Evolutionary conservation across 1,284 basidiomycete genomes (phyloP), one percentile per base, ranked within the genome.

Genomic region (Athelia sp.): DNA sequence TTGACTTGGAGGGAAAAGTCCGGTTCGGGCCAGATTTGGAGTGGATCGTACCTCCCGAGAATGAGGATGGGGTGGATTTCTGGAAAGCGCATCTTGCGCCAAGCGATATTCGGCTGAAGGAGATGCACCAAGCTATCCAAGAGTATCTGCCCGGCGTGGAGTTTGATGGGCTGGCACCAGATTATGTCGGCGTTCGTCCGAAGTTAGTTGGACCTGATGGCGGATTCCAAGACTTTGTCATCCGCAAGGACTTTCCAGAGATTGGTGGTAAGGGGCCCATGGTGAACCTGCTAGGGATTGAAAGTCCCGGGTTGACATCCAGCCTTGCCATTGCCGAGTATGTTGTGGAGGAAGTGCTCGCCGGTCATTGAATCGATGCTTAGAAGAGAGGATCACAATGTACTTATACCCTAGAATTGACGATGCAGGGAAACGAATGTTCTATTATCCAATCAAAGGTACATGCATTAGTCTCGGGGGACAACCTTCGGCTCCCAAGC

Each of bases 1-100:
- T 99, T 38, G 92, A 96, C 66, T 65, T 99, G 51, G 79, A 89
- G 48, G 90, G 92, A 0, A 89, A 90, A 57, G 77, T 99, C 46
- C 82, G 84, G 21, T 99, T 99, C 64, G 96, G 96, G 0, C 97
- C 96, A 2, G 94, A 98, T 61, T 77, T 95, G 8, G 88, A 98
- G 62, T 93, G 91, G 84, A 75, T 98, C 60, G 76, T 78, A 4
- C 78, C 81, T 1, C 73, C 75, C 51, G 60, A 65, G 15, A 63
- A 67, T 43, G 74, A 79, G 42, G 67, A 71, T 10, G 69, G 76
- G 44, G 68, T 75, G 1, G 87, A 93, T 56, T 93, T 90, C 63
- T 96, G 93, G 93, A 73, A 71, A 38, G 69, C 69, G 35, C 75
- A 87, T 61, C 71, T 96, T 23, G 68, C 79, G 14, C 85, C 90